Evolutionary conservation across 257 asterid species (phyloP), one percentile per base, ranked within the genome.

Genomic region (Knoxia roxburghii): DNA sequence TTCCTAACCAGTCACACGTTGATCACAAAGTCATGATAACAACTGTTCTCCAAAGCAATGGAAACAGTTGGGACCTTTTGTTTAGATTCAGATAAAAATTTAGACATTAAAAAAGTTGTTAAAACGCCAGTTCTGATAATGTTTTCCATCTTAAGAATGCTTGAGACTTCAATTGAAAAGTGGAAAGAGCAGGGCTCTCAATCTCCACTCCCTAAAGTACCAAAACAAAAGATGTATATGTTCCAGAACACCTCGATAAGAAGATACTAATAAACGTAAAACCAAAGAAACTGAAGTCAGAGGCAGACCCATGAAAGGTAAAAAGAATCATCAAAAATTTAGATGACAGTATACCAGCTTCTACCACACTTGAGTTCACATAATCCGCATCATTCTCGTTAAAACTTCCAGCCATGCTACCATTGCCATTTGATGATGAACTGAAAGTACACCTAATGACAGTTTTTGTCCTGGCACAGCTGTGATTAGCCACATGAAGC

Each of bases 391-490:
- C 96, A 46, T 76, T 88, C 78, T 83, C 94, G 10, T 71, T 89
- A 65, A 82, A 80, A 74, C 86, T 92, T 62, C 79, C 97, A 0
- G 97, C 98, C 84, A 65, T 87, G 84, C 96, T 89, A 21, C 94
- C 96, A 78, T 86, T 86, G 45, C 89, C 99, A 64, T 90, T 80
- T 32, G 99, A 87, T 17, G 98, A 83, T 4, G 98, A 92, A 72
- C 95, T 92, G 84, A 86, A 86, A 69, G 86, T 86, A 73, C 92
- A 70, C 20, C 70, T 72, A 29, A 85, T 80, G 13, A 68, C 74
- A 66, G 70, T 79, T 71, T 70, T 73, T 75, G 74, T 74, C 75
- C 75, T 77, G 46, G 17, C 40, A 49, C 40, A 68, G 7, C 65
- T 75, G 45, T 68, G 84, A 68, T 33, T 40, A 68, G 79, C 73